Evolutionary conservation across 306 rosid genomes (phyloP).

Genomic region (Vigna radiata): DNA sequence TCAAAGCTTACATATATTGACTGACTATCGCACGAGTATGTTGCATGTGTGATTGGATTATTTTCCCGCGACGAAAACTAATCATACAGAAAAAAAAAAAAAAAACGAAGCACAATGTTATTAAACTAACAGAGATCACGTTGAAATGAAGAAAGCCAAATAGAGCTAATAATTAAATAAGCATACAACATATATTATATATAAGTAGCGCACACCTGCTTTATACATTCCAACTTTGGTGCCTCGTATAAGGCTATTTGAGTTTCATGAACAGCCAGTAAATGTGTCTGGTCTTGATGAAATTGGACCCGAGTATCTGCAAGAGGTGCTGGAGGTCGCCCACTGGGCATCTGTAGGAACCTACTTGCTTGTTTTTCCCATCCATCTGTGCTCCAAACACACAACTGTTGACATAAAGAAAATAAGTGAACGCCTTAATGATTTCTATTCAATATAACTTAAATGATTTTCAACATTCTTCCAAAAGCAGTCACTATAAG

Average conservation of each 20-base stretch:
- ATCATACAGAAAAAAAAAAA: conserved; percentile 2
- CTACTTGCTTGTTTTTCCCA: conserved; percentile 92
- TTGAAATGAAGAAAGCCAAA: conserved; percentile 36
- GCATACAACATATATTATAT: background rate
- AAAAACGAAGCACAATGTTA: conserved; percentile 32
- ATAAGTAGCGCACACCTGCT: conserved; percentile 71
- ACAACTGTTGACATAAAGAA: conserved; percentile 67
- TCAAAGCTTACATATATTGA: conserved; percentile 90
- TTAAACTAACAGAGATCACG: conserved; percentile 36
- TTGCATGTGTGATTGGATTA: conserved; percentile 92
- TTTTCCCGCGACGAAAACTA: conserved; percentile 82
- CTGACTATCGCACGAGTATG: conserved; percentile 92
- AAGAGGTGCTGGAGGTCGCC: conserved; percentile 75
- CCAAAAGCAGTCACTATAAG: background rate
- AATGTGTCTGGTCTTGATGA: conserved; percentile 88
- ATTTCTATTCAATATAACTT: conserved; percentile 20
- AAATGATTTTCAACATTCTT: conserved; percentile 13
- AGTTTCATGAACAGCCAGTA: conserved; percentile 92
- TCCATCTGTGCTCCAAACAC: conserved; percentile 97
- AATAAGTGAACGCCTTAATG: conserved; percentile 14
- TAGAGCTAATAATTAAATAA: conserved; percentile 26
- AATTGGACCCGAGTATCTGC: conserved; percentile 95
- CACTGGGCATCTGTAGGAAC: conserved; percentile 73
- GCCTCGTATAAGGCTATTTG: conserved; percentile 96
- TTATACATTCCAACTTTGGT: conserved; percentile 85